Base-by-base conservation (phyloP, 2,329 filamentous ascomycete genomes). In the Diaporthe ilicicola region DNA sequence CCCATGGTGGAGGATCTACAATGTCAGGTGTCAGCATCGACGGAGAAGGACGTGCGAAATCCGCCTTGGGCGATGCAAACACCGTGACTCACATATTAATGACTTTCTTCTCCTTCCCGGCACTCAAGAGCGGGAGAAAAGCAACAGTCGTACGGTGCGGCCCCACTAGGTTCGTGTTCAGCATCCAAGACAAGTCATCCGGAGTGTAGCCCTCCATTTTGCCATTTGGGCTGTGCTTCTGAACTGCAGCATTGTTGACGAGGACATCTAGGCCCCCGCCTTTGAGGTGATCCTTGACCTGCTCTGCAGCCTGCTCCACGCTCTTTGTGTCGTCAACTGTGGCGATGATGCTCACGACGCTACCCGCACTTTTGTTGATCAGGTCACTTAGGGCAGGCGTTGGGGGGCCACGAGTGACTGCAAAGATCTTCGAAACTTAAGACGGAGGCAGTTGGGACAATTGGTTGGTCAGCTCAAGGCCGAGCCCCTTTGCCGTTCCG, bases 391-490 rank as follows among this genome's bases (percentile, higher is more conserved):
- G 10, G 1, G 55, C 55, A 3, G 55, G 17, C 8, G 55, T n/a
- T 13, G 55, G 55, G 0, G 55, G 39, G 17, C 55, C 42, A 24
- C 55, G 55, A 5, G 55, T 61, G 3, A 61, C 42, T 12, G 55
- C 55, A 17, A 61, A 61, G 22, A 61, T 61, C 39, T 61, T 61
- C 4, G 39, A 29, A 2, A 61, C n/a, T 17, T 61, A 37, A 29
- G 55, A 44, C 15, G 27, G 24, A 29, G 55, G 55, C 10, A 61
- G 55, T 22, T 61, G 24, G 10, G 55, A 61, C 12, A 61, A 24
- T 46, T 61, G 55, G 24, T 44, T 61, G 22, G 55, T 61, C 42
- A 61, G 55, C 55, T 61, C 62, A 7, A 67, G 34, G 34, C 62
- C 62, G 34, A 67, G 48, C 9, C 62, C 62, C 17, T 51, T 50